Base-by-base conservation (phyloP, 1,284 basidiomycete species). In the Grifola frondosa region DNA sequence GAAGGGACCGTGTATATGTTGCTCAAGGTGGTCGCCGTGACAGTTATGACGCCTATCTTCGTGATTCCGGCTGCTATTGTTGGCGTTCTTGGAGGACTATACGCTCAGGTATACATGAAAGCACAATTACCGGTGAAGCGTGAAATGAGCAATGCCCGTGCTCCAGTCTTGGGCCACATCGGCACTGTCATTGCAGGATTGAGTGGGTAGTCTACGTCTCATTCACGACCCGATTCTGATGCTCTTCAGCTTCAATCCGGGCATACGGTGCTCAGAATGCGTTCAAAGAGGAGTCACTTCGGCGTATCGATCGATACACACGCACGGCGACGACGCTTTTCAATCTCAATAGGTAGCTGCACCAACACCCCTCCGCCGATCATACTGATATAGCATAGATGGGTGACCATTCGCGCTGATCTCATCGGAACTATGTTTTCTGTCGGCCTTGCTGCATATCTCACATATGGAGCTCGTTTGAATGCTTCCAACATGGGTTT, bases 121-220 rank as follows among this genome's bases (percentile, higher is more conserved):
- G 80, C 80, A n/a, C 86, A 89, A 59, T 68, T 88, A 10, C 77
- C 80, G 12, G 81, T 88, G 35, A 90, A 89, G 55, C 72, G 81
- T 13, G 78, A 84, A 56, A 80, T 81, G 78, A 77, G 74, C 20
- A 84, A 81, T 57, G 75, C 80, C 7, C 74, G 72, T 45, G 68
- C 78, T 1, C 84, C 84, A 0, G 73, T 88, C 8, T 70, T 85
- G 43, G 80, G 75, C 30, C 78, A 82, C 50, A 81, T 89, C 49
- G 78, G 80, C 12, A 78, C 83, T 19, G 77, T 83, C 0, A 74
- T 88, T 28, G 63, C 74, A 12, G 86, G 87, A 21, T 67, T 89
- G 19, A 66, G 80, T 83, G 50, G 43, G 73, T 57, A 24, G 21
- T 10, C 23, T 4, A 12, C 20, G 10, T 11, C 12, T 25, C 13